phyloP scores from a whole-genome alignment of 495 filamentous ascomycete species.

The Aspergillus carlsbadensis region DNA sequence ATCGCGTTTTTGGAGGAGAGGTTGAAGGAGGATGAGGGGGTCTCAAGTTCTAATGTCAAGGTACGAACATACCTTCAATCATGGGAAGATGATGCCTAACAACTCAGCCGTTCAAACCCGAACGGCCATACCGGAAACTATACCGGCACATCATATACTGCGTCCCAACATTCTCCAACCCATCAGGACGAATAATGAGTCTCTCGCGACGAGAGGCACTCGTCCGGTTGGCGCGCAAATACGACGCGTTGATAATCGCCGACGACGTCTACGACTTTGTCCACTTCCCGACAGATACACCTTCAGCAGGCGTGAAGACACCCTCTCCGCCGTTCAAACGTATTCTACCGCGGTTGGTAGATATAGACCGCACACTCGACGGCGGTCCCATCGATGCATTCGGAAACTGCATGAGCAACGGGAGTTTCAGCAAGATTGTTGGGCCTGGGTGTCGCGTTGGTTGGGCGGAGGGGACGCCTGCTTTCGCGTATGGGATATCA shows the following conservation, averaged over 20 bases:
- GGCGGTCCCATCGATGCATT: constrained; percentile 57
- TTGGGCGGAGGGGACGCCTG: constrained; percentile 76
- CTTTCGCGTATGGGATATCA: constrained; percentile 63
- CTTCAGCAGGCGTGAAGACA: constrained; percentile 7
- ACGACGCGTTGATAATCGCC: constrained; percentile 74
- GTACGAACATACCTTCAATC: no score
- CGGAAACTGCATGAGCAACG: constrained; percentile 78
- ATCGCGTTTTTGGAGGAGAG: constrained; percentile 55
- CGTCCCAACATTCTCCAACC: constrained; percentile 81
- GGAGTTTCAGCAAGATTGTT: constrained; percentile 79
- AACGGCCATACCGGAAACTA: constrained; percentile 56
- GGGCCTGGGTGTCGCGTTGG: constrained; percentile 76
- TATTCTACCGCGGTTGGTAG: constrained; percentile 68
- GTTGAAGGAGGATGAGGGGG: constrained; percentile 35
- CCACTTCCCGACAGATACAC: constrained; percentile 58
- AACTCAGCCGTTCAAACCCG: constrained; percentile 37
- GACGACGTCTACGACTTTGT: constrained; percentile 94
- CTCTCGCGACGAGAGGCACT: constrained; percentile 58
- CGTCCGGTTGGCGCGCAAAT: constrained; percentile 64
- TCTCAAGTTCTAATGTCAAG: constrained; percentile 28
- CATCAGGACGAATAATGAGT: constrained; percentile 71
- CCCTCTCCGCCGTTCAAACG: constrained; percentile 29
- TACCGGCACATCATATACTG: constrained; percentile 84
- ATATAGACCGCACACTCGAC: constrained; percentile 67
- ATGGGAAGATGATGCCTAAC: neutral